A percentile compares a stretch with the other conserved stretches of the same genome.
phyloP scores from a whole-genome alignment of 257 asterid genomes.

The Paulownia fortunei region DNA sequence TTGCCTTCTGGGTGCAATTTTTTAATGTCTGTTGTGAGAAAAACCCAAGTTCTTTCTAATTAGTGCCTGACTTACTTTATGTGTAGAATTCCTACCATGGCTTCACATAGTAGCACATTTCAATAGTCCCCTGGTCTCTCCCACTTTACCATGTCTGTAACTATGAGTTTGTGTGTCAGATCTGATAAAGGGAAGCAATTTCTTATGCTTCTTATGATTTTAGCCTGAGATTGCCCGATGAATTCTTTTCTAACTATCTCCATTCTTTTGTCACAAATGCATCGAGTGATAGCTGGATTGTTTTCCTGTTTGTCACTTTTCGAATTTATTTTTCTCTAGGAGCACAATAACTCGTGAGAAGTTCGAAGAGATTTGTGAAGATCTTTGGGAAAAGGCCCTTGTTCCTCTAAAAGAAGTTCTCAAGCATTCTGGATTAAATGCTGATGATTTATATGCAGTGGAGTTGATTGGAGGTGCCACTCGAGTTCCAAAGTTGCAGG shows the following conservation, averaged over 20 bases:
- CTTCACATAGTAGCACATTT: not conserved
- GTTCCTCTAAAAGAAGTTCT: constrained; percentile 82
- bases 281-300: constrained; percentile 3
- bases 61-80: not conserved
- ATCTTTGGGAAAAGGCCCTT: constrained; percentile 90
- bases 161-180: constrained; percentile 10
- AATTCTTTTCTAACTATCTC: not conserved
- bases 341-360: constrained; percentile 95
- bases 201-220: not conserved
- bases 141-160: not conserved
- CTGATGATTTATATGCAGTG: constrained; percentile 84
- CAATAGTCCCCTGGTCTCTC: not conserved
- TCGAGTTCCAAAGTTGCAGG: constrained; percentile 99
- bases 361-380: constrained; percentile 93
- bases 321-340: constrained; percentile 49
- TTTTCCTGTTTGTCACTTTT: constrained; percentile 7
- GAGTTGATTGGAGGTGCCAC: constrained; percentile 99
- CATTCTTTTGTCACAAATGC: constrained; percentile 7
- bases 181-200: not conserved
- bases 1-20: not conserved
- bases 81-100: not conserved
- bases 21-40: not conserved
- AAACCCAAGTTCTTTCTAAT: not conserved
- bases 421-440: constrained; percentile 70
- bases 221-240: not conserved